Conservation (phyloP, 768 basidiomycete species). For the Auriculariales sp. region DNA sequence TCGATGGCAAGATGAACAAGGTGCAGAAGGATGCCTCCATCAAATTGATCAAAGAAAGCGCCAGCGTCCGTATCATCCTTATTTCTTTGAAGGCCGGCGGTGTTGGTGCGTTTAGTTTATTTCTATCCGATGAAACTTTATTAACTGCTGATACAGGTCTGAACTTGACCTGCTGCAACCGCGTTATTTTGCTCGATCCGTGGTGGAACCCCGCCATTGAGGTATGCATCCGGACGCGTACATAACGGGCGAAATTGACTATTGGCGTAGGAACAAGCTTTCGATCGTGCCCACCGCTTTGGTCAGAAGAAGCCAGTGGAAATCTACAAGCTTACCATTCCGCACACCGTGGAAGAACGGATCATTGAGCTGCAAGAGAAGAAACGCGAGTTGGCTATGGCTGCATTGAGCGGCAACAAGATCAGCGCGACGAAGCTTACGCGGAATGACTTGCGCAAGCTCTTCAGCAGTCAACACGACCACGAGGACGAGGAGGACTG, state of each 20-base stretch:
- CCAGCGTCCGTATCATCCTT: slow-evolving; percentile 56
- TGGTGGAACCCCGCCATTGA: slow-evolving; percentile 94
- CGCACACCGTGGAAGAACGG: slow-evolving; percentile 75
- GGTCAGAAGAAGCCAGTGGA: slow-evolving; percentile 79
- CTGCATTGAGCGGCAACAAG: slow-evolving; percentile 80
- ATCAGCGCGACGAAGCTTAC: slow-evolving; percentile 61
- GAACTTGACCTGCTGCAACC: slow-evolving; percentile 85
- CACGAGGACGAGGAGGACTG: neutral
- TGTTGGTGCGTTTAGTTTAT: slow-evolving; percentile 43
- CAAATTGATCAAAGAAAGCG: slow-evolving; percentile 50
- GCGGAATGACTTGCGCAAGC: slow-evolving; percentile 70
- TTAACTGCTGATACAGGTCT: slow-evolving; percentile 34
- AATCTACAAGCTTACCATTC: slow-evolving; percentile 81
- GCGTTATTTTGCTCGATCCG: slow-evolving; percentile 82
- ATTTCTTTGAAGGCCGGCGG: slow-evolving; percentile 96
- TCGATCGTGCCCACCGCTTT: slow-evolving; percentile 80
- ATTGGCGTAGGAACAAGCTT: slow-evolving; percentile 64
- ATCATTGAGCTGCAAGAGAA: slow-evolving; percentile 83
- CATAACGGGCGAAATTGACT: slow-evolving; percentile 7
- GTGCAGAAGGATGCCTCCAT: slow-evolving; percentile 64
- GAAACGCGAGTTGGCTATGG: slow-evolving; percentile 72
- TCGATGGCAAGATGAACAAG: slow-evolving; percentile 77
- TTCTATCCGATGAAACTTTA: neutral
- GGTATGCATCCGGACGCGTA: slow-evolving; percentile 25
- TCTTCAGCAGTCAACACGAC: slow-evolving; percentile 37